These are phyloP conservation scores for Agrostemma githago DNA, from an alignment of 148 eudicot genomes.

Conservation along the genomic window DNA sequence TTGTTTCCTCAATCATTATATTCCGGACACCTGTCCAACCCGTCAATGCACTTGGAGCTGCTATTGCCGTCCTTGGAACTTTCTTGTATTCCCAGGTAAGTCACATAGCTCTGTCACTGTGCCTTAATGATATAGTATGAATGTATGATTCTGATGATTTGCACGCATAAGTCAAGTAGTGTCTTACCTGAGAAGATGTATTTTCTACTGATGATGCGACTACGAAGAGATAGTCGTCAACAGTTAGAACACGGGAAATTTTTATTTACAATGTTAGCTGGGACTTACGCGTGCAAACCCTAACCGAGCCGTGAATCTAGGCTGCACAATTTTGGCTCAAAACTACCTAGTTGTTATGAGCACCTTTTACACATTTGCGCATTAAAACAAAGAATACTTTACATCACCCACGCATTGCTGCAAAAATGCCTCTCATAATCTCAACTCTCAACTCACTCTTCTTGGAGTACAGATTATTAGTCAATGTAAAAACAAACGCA, in stretches of 20 bases:
- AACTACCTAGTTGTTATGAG: neutral
- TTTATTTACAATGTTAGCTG: neutral
- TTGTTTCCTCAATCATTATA: constrained; percentile 77
- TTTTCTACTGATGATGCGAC: neutral
- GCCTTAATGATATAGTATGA: neutral
- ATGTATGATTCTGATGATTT: neutral
- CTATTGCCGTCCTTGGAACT: constrained; percentile 80
- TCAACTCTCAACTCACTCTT: neutral
- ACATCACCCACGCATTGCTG: too few relatives aligned
- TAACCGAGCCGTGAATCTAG: neutral
- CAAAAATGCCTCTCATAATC: neutral
- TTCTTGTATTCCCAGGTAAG: constrained; percentile 82
- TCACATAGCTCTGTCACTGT: neutral
- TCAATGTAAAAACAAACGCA: too few relatives aligned
- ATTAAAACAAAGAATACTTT: neutral
- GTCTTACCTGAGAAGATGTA: neutral
- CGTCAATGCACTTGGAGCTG: constrained; percentile 81
- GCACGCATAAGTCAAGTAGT: neutral
- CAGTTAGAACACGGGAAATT: neutral
- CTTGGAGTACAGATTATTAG: too few relatives aligned
- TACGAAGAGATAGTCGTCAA: neutral
- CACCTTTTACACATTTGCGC: neutral
- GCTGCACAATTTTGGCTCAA: neutral
- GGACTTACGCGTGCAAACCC: neutral
- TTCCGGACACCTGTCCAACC: constrained; percentile 83